Conservation (phyloP, 495 filamentous ascomycete species). For the Oleoguttula mirabilis region DNA sequence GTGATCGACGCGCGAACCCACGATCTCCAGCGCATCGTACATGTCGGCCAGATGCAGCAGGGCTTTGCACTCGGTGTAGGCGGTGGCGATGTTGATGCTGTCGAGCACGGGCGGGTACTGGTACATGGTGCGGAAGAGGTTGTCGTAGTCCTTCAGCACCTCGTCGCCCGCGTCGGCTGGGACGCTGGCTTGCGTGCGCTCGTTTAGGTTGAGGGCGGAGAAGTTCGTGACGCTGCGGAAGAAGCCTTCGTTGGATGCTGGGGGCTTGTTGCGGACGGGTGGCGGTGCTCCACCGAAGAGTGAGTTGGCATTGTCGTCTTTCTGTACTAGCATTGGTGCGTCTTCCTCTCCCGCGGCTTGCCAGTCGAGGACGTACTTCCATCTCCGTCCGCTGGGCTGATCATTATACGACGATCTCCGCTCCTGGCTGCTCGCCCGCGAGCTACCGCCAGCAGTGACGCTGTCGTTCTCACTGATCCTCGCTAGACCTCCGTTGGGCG, state of each 20-base stretch:
- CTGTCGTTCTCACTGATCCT: conserved; percentile 47
- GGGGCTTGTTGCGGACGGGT: conserved; percentile 41
- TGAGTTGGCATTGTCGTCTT: conserved; percentile 37
- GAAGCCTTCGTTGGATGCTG: conserved; percentile 49
- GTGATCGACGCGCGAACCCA: conserved; percentile 83
- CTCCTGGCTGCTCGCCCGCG: conserved; percentile 28
- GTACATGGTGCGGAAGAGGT: conserved; percentile 86
- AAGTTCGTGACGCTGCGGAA: conserved; percentile 78
- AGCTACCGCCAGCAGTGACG: conserved; percentile 22
- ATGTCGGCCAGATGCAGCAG: conserved; percentile 75
- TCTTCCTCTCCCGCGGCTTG: conserved; percentile 53
- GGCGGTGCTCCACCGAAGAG: conserved; percentile 39
- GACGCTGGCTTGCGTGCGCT: conserved; percentile 17
- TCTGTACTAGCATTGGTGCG: conserved; percentile 80
- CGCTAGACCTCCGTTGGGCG: conserved; percentile 33
- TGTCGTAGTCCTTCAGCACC: conserved; percentile 78
- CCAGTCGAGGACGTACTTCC: conserved; percentile 80
- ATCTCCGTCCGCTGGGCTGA: conserved; percentile 39
- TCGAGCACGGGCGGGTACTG: conserved; percentile 74
- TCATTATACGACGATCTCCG: conserved; percentile 17
- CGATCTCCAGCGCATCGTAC: conserved; percentile 79
- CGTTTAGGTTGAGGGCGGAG: conserved; percentile 43
- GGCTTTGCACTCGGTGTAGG: conserved; percentile 83
- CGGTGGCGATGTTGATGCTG: conserved; percentile 72
- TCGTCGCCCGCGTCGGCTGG: conserved; percentile 47